These are phyloP conservation scores for Cicer chorassanicum DNA, from an alignment of 306 rosid genomes.

Conservation along the genomic window DNA sequence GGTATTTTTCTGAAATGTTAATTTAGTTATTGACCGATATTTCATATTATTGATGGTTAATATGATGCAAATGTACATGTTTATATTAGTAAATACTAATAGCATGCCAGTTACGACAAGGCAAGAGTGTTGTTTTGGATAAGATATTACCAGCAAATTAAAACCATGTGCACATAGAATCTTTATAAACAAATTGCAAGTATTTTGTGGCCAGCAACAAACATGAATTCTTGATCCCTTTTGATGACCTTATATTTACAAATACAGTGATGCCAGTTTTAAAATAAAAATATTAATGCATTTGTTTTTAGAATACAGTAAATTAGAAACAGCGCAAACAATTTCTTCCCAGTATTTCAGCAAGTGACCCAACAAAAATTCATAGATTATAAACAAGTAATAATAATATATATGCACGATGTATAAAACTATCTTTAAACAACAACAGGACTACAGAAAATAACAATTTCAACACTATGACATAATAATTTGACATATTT, in stretches of 20 bases:
- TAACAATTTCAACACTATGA: constrained; percentile 17
- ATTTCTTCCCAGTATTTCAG: constrained; percentile 3
- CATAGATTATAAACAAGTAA: constrained; percentile 7
- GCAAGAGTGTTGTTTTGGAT: not conserved
- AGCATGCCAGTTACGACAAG: constrained; percentile 15
- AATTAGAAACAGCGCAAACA: constrained; percentile 26
- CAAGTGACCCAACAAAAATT: not conserved
- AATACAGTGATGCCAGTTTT: not conserved
- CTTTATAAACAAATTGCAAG: constrained; percentile 27
- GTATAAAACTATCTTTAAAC: constrained; percentile 28
- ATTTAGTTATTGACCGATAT: constrained; percentile 22
- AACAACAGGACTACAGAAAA: constrained; percentile 21
- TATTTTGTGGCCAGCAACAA: constrained; percentile 3
- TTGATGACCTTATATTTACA: constrained; percentile 20
- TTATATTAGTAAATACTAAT: not conserved
- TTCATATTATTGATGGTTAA: not conserved
- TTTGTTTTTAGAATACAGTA: not conserved
- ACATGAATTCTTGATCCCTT: constrained; percentile 3
- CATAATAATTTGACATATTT: no score
- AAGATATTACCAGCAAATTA: constrained; percentile 22
- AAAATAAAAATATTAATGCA: constrained; percentile 1
- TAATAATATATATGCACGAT: constrained; percentile 13
- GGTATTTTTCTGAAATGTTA: not conserved
- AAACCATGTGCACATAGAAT: constrained; percentile 10
- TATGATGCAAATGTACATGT: not conserved